Percentiles rank a stretch among this genome's conserved stretches.
Evolutionary conservation across 768 basidiomycete species (phyloP).

Genomic region (Filobasidium floriforme): DNA sequence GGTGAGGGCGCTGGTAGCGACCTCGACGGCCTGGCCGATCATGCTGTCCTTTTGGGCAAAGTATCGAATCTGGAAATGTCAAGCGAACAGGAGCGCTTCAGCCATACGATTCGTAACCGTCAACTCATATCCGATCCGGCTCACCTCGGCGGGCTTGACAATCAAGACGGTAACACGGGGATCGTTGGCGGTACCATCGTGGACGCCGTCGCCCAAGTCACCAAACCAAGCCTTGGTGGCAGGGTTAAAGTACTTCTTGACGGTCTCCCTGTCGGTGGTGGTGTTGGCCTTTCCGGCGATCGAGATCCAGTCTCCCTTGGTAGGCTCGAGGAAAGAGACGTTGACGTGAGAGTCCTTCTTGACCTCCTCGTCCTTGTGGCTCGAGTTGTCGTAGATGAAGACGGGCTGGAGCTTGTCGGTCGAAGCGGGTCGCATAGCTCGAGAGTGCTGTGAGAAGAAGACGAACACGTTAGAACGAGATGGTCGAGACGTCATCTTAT

Average conservation of each 20-base stretch:
- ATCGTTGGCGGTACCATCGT: conserved; percentile 70
- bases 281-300: conserved; percentile 61
- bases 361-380: conserved; percentile 64
- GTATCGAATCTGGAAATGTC: conserved; percentile 58
- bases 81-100: neutral
- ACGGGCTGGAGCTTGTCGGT: conserved; percentile 32
- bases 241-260: conserved; percentile 39
- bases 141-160: conserved; percentile 60
- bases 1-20: conserved; percentile 55
- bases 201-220: conserved; percentile 73
- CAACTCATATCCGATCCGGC: neutral
- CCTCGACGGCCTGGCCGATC: conserved; percentile 57
- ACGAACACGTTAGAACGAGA: neutral
- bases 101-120: neutral
- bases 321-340: conserved; percentile 64
- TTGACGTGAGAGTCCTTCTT: conserved; percentile 70
- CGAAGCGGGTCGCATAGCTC: conserved; percentile 22
- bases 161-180: conserved; percentile 73
- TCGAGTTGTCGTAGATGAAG: conserved; percentile 53
- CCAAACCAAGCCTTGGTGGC: conserved; percentile 65
- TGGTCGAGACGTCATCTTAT: neutral
- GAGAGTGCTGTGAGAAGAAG: conserved; percentile 17
- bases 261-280: conserved; percentile 49
- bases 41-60: conserved; percentile 62
- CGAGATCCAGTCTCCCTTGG: conserved; percentile 70